Percentiles rank a stretch among this genome's conserved stretches.
Evolutionary conservation across 352 stramenopile species (phyloP).

Genomic region (Globisporangium polare): DNA sequence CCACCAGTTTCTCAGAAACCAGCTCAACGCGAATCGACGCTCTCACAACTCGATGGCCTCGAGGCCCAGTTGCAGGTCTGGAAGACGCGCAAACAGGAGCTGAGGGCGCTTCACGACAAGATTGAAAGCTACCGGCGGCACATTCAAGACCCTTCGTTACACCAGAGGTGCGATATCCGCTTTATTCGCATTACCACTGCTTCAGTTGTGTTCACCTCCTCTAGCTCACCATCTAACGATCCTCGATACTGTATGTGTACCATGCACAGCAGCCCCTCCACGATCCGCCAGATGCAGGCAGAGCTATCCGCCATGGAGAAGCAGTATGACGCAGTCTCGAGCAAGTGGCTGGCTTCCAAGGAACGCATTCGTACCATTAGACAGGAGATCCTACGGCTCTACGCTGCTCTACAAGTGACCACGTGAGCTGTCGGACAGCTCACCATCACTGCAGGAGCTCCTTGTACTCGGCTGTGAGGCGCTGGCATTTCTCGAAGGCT

Average conservation of each 20-base stretch:
- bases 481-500: slow-evolving; percentile 25
- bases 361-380: slow-evolving; percentile 8
- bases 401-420: slow-evolving; percentile 6
- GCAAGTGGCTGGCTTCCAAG: slow-evolving; percentile 14
- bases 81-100: slow-evolving; percentile 8
- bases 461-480: slow-evolving; percentile 24
- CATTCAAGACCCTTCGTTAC: not conserved
- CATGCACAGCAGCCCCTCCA: not conserved
- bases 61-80: slow-evolving; percentile 11
- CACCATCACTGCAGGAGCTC: slow-evolving; percentile 17
- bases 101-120: slow-evolving; percentile 4
- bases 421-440: not conserved
- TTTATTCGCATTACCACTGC: not conserved
- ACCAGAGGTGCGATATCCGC: slow-evolving; percentile 1
- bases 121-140: slow-evolving; percentile 1
- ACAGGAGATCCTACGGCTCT: slow-evolving; percentile 7
- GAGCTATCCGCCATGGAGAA: slow-evolving; percentile 14
- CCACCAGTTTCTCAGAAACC: not conserved
- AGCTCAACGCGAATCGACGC: not conserved
- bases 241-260: not conserved
- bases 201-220: not conserved
- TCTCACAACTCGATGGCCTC: slow-evolving; percentile 12
- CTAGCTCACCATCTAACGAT: not conserved
- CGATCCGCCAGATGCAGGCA: slow-evolving; percentile 1
- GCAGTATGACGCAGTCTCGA: slow-evolving; percentile 2